Conservation (phyloP, 2,329 filamentous ascomycete species). For the Didymella pomorum region DNA sequence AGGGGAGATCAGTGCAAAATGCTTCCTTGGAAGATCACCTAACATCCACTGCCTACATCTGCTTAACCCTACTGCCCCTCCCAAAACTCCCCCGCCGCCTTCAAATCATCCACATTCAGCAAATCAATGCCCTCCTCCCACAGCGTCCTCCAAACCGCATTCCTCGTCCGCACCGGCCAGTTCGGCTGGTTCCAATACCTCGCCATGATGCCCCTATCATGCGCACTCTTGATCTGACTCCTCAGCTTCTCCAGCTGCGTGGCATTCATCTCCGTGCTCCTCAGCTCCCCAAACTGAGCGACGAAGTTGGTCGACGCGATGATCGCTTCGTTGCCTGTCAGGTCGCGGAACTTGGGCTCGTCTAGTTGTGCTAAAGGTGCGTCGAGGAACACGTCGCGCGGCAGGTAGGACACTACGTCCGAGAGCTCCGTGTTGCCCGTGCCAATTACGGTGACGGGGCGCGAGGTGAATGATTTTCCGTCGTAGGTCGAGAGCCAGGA, state of each 20-base stretch:
- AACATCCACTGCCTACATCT: neutral
- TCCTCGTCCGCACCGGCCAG: slow-evolving; percentile 62
- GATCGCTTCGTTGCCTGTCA: slow-evolving; percentile 60
- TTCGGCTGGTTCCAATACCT: slow-evolving; percentile 70
- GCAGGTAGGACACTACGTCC: slow-evolving; percentile 53
- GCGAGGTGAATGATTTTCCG: slow-evolving; percentile 54
- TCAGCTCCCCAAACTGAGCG: slow-evolving; percentile 52
- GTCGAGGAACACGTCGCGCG: slow-evolving; percentile 66
- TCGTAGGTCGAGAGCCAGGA: slow-evolving; percentile 64
- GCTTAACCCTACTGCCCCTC: slow-evolving; percentile 25
- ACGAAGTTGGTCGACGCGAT: slow-evolving; percentile 64
- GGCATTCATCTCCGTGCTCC: slow-evolving; percentile 49
- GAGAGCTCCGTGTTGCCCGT: slow-evolving; percentile 59
- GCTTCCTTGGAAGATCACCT: neutral
- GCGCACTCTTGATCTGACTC: slow-evolving; percentile 62
- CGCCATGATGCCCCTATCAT: slow-evolving; percentile 64
- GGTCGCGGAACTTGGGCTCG: slow-evolving; percentile 51
- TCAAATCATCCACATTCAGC: slow-evolving; percentile 70
- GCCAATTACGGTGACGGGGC: slow-evolving; percentile 68
- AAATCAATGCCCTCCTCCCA: slow-evolving; percentile 66
- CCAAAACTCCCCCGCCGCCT: slow-evolving; percentile 56
- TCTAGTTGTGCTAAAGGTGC: slow-evolving; percentile 60
- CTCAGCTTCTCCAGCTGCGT: slow-evolving; percentile 61
- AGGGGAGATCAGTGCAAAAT: neutral
- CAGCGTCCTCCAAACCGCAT: slow-evolving; percentile 61